Base-by-base conservation (phyloP, 1,284 basidiomycete genomes). In the Pterula multifida region DNA sequence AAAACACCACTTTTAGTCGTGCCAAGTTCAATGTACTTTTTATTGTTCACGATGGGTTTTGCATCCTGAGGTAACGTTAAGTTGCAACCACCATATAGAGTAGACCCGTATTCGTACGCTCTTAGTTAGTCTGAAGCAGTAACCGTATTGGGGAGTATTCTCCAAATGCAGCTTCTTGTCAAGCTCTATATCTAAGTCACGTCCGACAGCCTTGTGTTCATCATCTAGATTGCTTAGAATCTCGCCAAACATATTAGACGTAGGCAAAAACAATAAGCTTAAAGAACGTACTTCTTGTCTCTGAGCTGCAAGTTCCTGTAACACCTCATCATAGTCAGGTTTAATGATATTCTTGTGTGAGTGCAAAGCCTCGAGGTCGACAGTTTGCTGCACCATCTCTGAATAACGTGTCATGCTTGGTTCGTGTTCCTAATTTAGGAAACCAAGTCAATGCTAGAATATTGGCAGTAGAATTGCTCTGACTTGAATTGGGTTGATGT, bases 141-240 rank as follows among this genome's bases (percentile, higher is more conserved):
- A 96, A 2, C 94, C 94, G 62, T 97, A 93, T 3, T 81, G 78
- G 52, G 79, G 76, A 54, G 88, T 90, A 60, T 96, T 95, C 68
- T 99, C 96, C 26, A 99, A 72, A 65, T 98, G 94, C 17, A 98
- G 70, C 68, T 98, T 98, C 70, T 97, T 96, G 62, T 96, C 90
- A 1, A 91, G 76, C 28, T 95, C 92, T n/a, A 98, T 62, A 2
- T 73, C 77, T 1, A 98, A 73, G 49, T 92, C 87, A 3, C 72
- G 67, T 3, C 86, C 89, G 0, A 84, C 85, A 2, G 71, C 61
- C 13, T 72, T 69, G 62, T 98, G 95, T 63, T 97, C 91, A 3
- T 75, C 73, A 57, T 98, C 91, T 15, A 99, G 68, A 1, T 79
- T 79, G 61, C 95, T 90, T 35, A 90, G 79, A 0, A 83, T 69